phyloP scores from a whole-genome alignment of 1,284 basidiomycete genomes.

The Heterobasidion annosum region DNA sequence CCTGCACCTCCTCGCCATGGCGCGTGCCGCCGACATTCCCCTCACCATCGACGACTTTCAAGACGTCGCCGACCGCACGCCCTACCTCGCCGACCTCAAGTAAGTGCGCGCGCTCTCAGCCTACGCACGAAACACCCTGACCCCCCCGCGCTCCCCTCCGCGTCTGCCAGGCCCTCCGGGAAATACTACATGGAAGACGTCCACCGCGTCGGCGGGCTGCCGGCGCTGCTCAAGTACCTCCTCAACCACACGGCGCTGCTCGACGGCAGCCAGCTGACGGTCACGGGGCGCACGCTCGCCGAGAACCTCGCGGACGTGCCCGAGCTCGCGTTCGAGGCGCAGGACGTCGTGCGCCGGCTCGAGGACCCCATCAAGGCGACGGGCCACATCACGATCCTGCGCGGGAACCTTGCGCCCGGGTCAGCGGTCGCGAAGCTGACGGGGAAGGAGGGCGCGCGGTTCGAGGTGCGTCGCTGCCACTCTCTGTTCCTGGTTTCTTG shows the following conservation, averaged over 20 bases:
- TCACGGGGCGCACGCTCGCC: constrained; percentile 89
- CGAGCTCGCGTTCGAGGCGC: constrained; percentile 71
- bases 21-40: constrained; percentile 80
- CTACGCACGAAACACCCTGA: constrained; percentile 2
- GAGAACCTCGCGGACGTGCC: constrained; percentile 82
- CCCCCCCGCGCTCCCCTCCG: background rate
- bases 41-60: constrained; percentile 95
- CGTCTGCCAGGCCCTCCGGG: constrained; percentile 64
- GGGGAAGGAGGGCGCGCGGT: constrained; percentile 87
- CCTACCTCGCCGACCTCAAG: constrained; percentile 93
- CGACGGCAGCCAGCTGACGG: constrained; percentile 86
- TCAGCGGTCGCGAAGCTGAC: constrained; percentile 95
- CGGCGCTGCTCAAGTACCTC: constrained; percentile 78
- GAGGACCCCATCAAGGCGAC: constrained; percentile 86
- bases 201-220: constrained; percentile 86
- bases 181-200: constrained; percentile 97
- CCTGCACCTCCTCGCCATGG: constrained; percentile 90
- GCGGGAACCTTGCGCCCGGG: constrained; percentile 85
- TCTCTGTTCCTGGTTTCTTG: background rate
- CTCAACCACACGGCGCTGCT: constrained; percentile 83
- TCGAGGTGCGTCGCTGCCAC: constrained; percentile 47
- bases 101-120: constrained; percentile 16
- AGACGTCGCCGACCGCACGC: constrained; percentile 77
- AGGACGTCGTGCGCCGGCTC: constrained; percentile 78
- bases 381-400: constrained; percentile 88